Conservation (phyloP, 208 protist genomes). For the Blechomonas ayalai region DNA sequence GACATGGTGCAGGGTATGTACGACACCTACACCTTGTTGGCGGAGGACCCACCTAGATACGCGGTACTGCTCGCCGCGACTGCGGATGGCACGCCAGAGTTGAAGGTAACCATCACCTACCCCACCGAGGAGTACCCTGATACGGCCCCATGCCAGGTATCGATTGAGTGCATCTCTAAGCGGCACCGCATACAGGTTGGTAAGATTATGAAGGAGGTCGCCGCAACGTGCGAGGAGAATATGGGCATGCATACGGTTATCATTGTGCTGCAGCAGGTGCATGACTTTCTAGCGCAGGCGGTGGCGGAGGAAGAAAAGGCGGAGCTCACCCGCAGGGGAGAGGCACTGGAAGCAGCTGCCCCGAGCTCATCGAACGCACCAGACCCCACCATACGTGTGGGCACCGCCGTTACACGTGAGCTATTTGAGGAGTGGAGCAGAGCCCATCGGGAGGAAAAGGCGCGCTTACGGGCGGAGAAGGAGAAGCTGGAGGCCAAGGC, state of each 20-base stretch:
- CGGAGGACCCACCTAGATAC: conserved; percentile 69
- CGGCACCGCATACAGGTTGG: conserved; percentile 51
- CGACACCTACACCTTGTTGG: conserved; percentile 68
- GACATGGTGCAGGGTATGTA: conserved; percentile 90
- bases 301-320: conserved; percentile 67
- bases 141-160: conserved; percentile 31
- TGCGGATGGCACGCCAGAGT: conserved; percentile 60
- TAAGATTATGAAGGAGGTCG: conserved; percentile 49
- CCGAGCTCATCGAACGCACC: conserved; percentile 5
- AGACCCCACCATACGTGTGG: conserved; percentile 75
- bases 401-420: conserved; percentile 73
- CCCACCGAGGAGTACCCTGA: conserved; percentile 68
- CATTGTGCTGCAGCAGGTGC: conserved; percentile 59
- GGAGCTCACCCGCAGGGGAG: conserved; percentile 55
- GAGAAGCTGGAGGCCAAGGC: conserved; percentile 24
- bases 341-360: conserved; percentile 32
- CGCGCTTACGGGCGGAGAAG: conserved; percentile 19
- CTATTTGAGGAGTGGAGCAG: conserved; percentile 77
- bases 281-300: conserved; percentile 52
- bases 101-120: conserved; percentile 73
- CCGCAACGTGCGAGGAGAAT: conserved; percentile 52
- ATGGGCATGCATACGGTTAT: conserved; percentile 71
- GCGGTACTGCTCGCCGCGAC: conserved; percentile 56
- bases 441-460: conserved; percentile 54
- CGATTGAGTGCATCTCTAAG: conserved; percentile 64